These are phyloP conservation scores for Phytophthora idaei DNA, from an alignment of 352 stramenopile species.

Conservation along the genomic window DNA sequence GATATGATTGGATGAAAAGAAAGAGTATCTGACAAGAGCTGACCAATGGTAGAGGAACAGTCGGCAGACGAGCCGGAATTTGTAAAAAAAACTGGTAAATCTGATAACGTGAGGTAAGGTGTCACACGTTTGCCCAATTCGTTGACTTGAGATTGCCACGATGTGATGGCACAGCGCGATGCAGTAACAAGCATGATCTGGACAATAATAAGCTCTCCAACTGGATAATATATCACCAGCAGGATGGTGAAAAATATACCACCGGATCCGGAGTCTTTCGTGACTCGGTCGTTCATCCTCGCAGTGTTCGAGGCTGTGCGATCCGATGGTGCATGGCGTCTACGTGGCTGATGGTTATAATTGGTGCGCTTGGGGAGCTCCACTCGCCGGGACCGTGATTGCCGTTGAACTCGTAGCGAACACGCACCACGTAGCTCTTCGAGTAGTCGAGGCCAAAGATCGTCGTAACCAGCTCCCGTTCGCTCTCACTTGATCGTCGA, in stretches of 20 bases:
- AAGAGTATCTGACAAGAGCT: not conserved
- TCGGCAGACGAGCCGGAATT: slow-evolving; percentile 5
- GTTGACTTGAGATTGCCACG: not conserved
- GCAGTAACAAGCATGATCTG: slow-evolving; percentile 4
- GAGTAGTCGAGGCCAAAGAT: slow-evolving; percentile 74
- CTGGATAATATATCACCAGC: slow-evolving; percentile 2
- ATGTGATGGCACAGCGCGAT: not conserved
- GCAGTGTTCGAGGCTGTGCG: slow-evolving; percentile 24
- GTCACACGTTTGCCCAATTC: slow-evolving; percentile 11
- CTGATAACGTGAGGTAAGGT: slow-evolving; percentile 14
- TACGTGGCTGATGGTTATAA: slow-evolving; percentile 51
- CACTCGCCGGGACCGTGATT: slow-evolving; percentile 58
- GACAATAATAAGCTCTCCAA: slow-evolving; percentile 8
- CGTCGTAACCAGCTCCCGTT: slow-evolving; percentile 62
- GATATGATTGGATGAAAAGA: slow-evolving; percentile 28
- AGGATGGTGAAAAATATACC: not conserved
- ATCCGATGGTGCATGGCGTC: slow-evolving; percentile 34
- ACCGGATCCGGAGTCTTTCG: slow-evolving; percentile 1
- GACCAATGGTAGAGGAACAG: slow-evolving; percentile 8
- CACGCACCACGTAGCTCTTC: slow-evolving; percentile 78
- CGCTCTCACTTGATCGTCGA: slow-evolving; percentile 49
- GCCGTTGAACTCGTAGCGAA: slow-evolving; percentile 68
- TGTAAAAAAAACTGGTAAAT: slow-evolving; percentile 11
- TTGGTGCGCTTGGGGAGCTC: slow-evolving; percentile 54
- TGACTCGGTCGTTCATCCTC: slow-evolving; percentile 9